These are phyloP conservation scores for Cardamine occulta DNA, from an alignment of 345 rosid genomes.

Conservation along the genomic window DNA sequence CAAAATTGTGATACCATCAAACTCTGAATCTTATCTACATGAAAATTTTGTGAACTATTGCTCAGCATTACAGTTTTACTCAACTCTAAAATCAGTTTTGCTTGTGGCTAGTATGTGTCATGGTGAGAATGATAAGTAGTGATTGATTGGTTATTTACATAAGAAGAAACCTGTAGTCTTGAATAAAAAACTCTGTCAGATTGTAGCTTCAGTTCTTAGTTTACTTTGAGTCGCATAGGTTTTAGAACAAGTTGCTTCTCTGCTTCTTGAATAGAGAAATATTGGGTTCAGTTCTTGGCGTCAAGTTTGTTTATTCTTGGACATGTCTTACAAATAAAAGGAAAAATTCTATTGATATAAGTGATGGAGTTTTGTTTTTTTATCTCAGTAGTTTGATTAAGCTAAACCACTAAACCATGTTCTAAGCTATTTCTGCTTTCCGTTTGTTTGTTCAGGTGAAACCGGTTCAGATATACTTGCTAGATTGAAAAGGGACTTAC, in stretches of 20 bases:
- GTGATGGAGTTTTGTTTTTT: neutral
- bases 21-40: neutral
- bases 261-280: neutral
- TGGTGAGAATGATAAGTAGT: neutral
- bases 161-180: neutral
- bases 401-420: neutral
- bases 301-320: neutral
- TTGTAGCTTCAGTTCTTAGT: neutral
- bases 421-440: neutral
- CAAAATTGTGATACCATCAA: neutral
- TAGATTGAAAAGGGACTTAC: constrained; percentile 72
- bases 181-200: neutral
- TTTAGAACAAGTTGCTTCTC: constrained; percentile 3
- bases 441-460: constrained; percentile 64
- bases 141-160: neutral
- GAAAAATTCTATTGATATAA: neutral
- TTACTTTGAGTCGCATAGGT: neutral
- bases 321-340: neutral
- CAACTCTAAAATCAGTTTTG: neutral
- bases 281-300: neutral
- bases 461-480: constrained; percentile 58
- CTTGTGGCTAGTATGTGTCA: neutral
- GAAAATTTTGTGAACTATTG: neutral
- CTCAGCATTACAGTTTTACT: neutral
- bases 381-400: neutral